phyloP scores from a whole-genome alignment of 208 protist species.

The Endotrypanum monterogeii region DNA sequence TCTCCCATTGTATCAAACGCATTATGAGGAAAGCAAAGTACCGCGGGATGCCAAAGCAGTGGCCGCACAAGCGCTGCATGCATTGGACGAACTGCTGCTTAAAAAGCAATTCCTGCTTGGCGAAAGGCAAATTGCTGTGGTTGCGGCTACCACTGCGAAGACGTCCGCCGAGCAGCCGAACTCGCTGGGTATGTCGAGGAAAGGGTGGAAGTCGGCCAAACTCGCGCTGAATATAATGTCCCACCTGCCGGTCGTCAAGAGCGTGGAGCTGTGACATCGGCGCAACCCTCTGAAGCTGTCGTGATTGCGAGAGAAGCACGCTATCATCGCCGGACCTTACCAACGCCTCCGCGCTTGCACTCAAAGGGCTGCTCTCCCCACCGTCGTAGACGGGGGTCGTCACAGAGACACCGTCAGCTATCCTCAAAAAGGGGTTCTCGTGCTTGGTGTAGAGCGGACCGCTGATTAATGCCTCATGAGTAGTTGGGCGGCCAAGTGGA shows the following conservation, averaged over 20 bases:
- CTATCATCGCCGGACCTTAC: slow-evolving; percentile 18
- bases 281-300: slow-evolving; percentile 25
- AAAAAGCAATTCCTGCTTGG: slow-evolving; percentile 68
- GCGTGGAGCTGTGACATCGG: slow-evolving; percentile 60
- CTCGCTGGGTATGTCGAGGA: slow-evolving; percentile 46
- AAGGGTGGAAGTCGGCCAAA: slow-evolving; percentile 60
- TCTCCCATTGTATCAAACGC: slow-evolving; percentile 51
- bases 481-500: slow-evolving; percentile 50
- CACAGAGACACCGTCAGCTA: slow-evolving; percentile 56
- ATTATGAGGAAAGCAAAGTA: slow-evolving; percentile 84
- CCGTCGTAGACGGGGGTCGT: slow-evolving; percentile 40
- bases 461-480: slow-evolving; percentile 45
- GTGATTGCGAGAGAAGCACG: slow-evolving; percentile 2
- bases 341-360: slow-evolving; percentile 14
- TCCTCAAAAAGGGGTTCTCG: slow-evolving; percentile 76
- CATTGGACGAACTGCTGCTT: slow-evolving; percentile 56
- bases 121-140: slow-evolving; percentile 29
- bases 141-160: slow-evolving; percentile 20
- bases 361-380: slow-evolving; percentile 19
- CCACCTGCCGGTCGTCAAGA: slow-evolving; percentile 62
- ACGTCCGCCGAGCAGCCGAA: slow-evolving; percentile 39
- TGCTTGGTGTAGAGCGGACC: slow-evolving; percentile 46
- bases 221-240: slow-evolving; percentile 65
- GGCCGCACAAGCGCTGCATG: slow-evolving; percentile 73
- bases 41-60: slow-evolving; percentile 82